Percentiles rank a stretch among this genome's conserved stretches.
These are phyloP conservation scores for Endothia cerciana DNA, from an alignment of 2,329 filamentous ascomycete genomes.

Conservation along the genomic window DNA sequence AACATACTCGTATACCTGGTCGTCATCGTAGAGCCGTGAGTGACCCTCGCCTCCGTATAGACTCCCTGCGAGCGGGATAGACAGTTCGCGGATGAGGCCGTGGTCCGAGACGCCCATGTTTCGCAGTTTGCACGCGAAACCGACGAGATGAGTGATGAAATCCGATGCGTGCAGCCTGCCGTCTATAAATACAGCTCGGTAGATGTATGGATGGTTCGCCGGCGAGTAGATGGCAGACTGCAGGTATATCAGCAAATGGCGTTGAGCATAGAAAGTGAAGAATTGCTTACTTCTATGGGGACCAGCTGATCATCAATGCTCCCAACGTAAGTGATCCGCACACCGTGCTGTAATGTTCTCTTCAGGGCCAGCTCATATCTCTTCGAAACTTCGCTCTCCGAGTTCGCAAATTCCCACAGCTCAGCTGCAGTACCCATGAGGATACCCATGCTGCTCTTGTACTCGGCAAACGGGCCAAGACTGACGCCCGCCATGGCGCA, in stretches of 20 bases:
- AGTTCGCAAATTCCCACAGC: conserved; percentile 89
- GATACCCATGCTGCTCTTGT: conserved; percentile 82
- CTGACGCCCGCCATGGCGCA: conserved; percentile 90
- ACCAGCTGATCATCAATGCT: conserved; percentile 98
- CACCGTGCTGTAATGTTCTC: conserved; percentile 75
- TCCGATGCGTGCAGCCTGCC: conserved; percentile 89
- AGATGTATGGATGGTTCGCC: conserved; percentile 88
- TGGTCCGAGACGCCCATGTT: conserved; percentile 94
- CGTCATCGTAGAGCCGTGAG: conserved; percentile 89
- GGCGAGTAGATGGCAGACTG: conserved; percentile 83
- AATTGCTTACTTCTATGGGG: conserved; percentile 71
- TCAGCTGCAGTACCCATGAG: conserved; percentile 91
- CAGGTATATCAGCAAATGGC: neutral
- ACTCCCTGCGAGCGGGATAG: conserved; percentile 83
- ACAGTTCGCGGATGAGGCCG: conserved; percentile 88
- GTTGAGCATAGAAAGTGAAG: conserved; percentile 28
- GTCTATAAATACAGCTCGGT: conserved; percentile 94
- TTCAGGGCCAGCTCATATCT: conserved; percentile 78
- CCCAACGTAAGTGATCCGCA: conserved; percentile 83
- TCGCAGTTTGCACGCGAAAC: conserved; percentile 89
- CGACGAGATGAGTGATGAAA: conserved; percentile 90
- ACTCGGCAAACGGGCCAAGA: conserved; percentile 89
- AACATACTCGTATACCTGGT: conserved; percentile 75
- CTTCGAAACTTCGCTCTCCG: conserved; percentile 79
- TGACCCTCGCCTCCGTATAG: conserved; percentile 93